phyloP scores from a whole-genome alignment of 495 filamentous ascomycete genomes.

The Penicillium dipodomyicola region DNA sequence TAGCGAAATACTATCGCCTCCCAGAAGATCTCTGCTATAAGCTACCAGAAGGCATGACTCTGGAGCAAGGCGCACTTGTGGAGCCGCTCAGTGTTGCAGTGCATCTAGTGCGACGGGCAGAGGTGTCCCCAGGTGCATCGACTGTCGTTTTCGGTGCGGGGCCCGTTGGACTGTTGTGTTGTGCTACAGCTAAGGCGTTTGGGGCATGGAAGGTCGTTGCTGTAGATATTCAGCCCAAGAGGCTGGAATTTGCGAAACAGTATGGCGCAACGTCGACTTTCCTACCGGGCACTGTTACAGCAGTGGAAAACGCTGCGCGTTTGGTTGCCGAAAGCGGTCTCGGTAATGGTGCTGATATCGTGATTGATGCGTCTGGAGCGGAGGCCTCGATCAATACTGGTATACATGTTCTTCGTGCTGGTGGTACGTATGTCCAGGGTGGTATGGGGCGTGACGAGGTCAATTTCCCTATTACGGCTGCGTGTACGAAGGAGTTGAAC shows the following conservation, averaged over 20 bases:
- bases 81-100: conserved; percentile 80
- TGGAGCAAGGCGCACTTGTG: conserved; percentile 77
- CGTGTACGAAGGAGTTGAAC: conserved; percentile 75
- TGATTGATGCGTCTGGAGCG: conserved; percentile 77
- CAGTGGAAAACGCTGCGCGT: not conserved
- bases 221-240: conserved; percentile 41
- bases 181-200: conserved; percentile 37
- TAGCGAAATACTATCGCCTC: conserved; percentile 69
- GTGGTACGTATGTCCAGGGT: conserved; percentile 78
- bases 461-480: conserved; percentile 73
- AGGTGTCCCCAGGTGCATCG: conserved; percentile 27
- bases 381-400: conserved; percentile 69
- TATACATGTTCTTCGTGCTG: conserved; percentile 62
- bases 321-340: conserved; percentile 26
- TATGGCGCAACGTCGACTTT: not conserved
- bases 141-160: conserved; percentile 41
- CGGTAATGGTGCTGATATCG: conserved; percentile 61
- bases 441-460: conserved; percentile 78
- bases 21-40: conserved; percentile 78
- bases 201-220: conserved; percentile 39
- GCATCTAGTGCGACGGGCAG: conserved; percentile 43
- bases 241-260: conserved; percentile 38
- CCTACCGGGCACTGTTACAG: not conserved
- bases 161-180: conserved; percentile 41
- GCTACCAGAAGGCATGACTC: conserved; percentile 62